Base-by-base conservation (phyloP, 768 basidiomycete species). In the Mycena latifolia region DNA sequence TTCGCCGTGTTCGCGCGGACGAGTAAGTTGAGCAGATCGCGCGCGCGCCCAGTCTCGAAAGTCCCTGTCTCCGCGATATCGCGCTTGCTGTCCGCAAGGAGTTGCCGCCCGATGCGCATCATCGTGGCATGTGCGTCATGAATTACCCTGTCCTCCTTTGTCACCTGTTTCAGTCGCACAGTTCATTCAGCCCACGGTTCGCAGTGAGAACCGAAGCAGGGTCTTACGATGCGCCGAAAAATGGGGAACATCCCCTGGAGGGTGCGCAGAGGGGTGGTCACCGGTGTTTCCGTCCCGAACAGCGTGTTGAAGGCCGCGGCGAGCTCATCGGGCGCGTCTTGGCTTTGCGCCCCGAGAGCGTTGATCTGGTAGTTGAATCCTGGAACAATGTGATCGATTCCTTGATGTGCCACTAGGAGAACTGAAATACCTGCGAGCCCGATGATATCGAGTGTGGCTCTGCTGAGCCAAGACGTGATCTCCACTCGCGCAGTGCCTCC, bases 1-100 rank as follows among this genome's bases (percentile, higher is more conserved):
- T 82, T 84, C 0, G 87, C 85, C 79, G 88, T 84, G 72, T 92
- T 92, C 3, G 90, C 90, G 57, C 82, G 82, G 45, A 92, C 77
- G 6, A 92, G 78, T 18, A 90, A 71, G 0, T 85, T 86, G 8
- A 92, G 77, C 5, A 92, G 71, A 75, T 92, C 90, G 14, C 86
- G 82, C 51, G 41, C 43, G 76, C 76, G 79, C 9, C 71, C 71
- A 35, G 76, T 74, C 22, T 75, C 75, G 5, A 72, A 63, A 11
- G 78, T 77, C 43, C 71, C 75, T 6, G 74, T 73, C 29, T 77
- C 73, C 18, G 62, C 73, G 35, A 77, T 59, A 12, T 74, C 72
- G 17, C 73, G 74, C 71, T 89, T 89, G 66, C 86, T 89, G 9
- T 86, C 80, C 6, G 61, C 63, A 15, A 89, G 67, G 10, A 91